Percentiles rank a stretch among this genome's conserved stretches.
Conservation (phyloP, 768 basidiomycete genomes). For the Lenzites betulinus region DNA sequence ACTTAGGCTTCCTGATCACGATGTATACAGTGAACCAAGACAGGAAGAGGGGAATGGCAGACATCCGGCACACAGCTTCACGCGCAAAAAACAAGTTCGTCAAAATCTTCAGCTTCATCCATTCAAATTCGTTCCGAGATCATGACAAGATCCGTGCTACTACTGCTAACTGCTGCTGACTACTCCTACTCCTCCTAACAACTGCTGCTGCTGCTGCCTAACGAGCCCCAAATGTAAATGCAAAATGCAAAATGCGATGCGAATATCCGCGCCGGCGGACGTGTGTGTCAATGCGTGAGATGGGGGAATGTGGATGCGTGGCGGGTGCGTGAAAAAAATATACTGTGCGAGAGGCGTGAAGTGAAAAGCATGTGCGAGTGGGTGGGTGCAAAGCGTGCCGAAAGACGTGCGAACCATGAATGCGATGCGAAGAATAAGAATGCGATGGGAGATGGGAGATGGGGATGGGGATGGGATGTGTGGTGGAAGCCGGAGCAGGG, state of each 20-base stretch:
- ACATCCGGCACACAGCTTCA: background rate
- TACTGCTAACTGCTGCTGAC: background rate
- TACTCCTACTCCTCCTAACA: background rate
- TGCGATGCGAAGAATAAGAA: background rate
- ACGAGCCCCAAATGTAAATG: too few relatives aligned
- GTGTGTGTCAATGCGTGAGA: background rate
- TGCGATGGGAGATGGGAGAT: background rate
- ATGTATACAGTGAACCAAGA: too few relatives aligned
- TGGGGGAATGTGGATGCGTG: background rate
- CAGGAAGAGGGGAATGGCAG: too few relatives aligned
- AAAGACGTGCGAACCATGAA: background rate
- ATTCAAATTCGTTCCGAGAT: background rate
- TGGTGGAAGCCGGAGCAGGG: background rate
- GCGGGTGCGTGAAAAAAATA: background rate
- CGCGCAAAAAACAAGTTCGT: background rate
- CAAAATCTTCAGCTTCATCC: background rate
- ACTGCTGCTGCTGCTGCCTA: too few relatives aligned
- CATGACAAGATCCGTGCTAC: background rate
- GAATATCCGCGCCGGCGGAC: background rate
- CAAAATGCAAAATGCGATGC: background rate
- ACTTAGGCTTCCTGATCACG: too few relatives aligned
- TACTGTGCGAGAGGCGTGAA: background rate
- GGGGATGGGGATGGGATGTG: background rate
- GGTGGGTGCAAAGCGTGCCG: background rate
- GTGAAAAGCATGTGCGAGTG: background rate